phyloP scores from a whole-genome alignment of 495 filamentous ascomycete species.

The Penicillium alfredii region DNA sequence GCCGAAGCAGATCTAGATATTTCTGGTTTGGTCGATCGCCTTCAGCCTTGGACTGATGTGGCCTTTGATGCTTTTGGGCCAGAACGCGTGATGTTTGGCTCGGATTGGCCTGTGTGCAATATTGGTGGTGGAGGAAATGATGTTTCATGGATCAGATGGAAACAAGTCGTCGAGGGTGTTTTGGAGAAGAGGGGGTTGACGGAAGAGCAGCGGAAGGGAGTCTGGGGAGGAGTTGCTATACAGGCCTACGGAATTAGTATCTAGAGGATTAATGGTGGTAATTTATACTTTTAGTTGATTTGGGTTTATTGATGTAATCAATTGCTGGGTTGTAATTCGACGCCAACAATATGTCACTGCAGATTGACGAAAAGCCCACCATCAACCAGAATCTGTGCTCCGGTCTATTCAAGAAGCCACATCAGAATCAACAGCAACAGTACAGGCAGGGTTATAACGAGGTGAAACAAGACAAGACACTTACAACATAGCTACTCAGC shows the following conservation, averaged over 20 bases:
- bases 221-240: conserved; percentile 66
- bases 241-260: conserved; percentile 54
- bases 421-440: no score
- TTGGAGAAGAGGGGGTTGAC: conserved; percentile 52
- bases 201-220: conserved; percentile 49
- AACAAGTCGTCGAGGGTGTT: conserved; percentile 42
- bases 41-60: conserved; percentile 61
- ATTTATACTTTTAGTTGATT: not conserved
- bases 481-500: conserved; percentile 66
- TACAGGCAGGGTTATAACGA: conserved; percentile 4
- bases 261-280: conserved; percentile 14
- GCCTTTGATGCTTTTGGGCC: conserved; percentile 63
- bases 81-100: conserved; percentile 76
- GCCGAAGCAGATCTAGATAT: conserved; percentile 32
- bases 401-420: conserved; percentile 52
- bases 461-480: conserved; percentile 9
- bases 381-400: conserved; percentile 80
- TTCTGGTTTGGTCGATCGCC: conserved; percentile 30
- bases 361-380: conserved; percentile 70
- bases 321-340: conserved; percentile 1
- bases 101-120: conserved; percentile 87
- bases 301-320: not conserved
- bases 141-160: conserved; percentile 47
- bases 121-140: conserved; percentile 51
- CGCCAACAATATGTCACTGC: conserved; percentile 37